Conservation (phyloP, 108 stramenopile species). For the Skeletonema costatum region DNA sequence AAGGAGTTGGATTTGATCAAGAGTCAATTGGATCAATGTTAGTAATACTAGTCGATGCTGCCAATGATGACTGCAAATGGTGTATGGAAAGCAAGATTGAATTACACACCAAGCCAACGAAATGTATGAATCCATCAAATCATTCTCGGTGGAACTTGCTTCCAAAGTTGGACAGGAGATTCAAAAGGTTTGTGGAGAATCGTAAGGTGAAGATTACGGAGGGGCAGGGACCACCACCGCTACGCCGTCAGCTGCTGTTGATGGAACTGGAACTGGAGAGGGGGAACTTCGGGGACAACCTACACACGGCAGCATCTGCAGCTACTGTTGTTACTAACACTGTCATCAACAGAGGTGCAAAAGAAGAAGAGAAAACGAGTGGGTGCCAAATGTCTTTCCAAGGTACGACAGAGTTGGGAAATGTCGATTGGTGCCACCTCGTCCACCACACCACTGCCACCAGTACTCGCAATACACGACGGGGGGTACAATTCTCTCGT, state of each 20-base stretch:
- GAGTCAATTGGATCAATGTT: background rate
- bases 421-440: background rate
- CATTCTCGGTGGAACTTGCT: background rate
- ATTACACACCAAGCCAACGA: background rate
- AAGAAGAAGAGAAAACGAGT: background rate
- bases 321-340: background rate
- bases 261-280: background rate
- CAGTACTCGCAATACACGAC: background rate
- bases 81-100: background rate
- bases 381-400: background rate
- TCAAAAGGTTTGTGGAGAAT: background rate
- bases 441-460: background rate
- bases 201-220: background rate
- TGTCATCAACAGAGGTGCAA: background rate
- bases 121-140: background rate
- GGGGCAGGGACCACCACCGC: background rate
- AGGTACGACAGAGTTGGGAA: background rate
- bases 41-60: background rate
- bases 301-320: background rate
- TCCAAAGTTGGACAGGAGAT: background rate
- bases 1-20: background rate
- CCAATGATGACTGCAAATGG: too few relatives aligned
- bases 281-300: background rate
- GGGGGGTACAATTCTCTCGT: background rate
- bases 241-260: background rate